A percentile compares a stretch with the other conserved stretches of the same genome.
Evolutionary conservation across 2,329 filamentous ascomycete genomes (phyloP).

Genomic region (Fusarium concolor): DNA sequence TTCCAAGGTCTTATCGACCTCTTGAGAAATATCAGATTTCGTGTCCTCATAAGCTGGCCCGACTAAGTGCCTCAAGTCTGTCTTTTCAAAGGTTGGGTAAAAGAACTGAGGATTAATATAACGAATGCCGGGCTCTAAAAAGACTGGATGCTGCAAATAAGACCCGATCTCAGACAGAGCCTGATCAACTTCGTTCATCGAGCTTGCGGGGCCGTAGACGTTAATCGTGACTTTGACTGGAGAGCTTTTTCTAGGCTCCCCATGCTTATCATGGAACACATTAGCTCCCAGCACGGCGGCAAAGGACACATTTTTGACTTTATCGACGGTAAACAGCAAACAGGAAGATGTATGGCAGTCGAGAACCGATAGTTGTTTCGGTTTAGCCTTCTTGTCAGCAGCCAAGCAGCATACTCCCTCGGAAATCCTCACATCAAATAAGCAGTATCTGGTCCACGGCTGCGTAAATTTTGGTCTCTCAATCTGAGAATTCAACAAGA

Average conservation of each 20-base stretch:
- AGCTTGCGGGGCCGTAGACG: not conserved
- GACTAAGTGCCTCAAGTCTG: not conserved
- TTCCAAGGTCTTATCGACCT: not conserved
- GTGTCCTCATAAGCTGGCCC: accelerated
- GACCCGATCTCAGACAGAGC: not conserved
- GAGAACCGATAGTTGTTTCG: not conserved
- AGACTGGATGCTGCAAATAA: conserved; percentile 1
- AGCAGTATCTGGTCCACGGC: not conserved
- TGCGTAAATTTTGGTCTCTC: accelerated
- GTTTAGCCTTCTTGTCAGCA: accelerated
- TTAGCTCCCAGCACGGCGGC: not conserved
- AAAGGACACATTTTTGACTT: not conserved
- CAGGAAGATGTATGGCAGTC: conserved; percentile 3
- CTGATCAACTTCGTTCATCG: accelerated
- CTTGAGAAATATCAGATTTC: not conserved
- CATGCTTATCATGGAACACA: accelerated
- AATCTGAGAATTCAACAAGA: accelerated
- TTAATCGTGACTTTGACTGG: not conserved
- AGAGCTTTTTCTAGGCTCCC: accelerated
- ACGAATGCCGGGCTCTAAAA: not conserved
- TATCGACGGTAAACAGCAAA: too few species aligned
- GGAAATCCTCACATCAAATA: not conserved
- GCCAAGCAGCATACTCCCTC: not conserved
- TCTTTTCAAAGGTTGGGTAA: not conserved
- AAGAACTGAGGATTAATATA: conserved; percentile 1